Percentiles rank a stretch among this genome's conserved stretches.
Evolutionary conservation across 345 rosid species (phyloP).

Genomic region (Brassica carinata): DNA sequence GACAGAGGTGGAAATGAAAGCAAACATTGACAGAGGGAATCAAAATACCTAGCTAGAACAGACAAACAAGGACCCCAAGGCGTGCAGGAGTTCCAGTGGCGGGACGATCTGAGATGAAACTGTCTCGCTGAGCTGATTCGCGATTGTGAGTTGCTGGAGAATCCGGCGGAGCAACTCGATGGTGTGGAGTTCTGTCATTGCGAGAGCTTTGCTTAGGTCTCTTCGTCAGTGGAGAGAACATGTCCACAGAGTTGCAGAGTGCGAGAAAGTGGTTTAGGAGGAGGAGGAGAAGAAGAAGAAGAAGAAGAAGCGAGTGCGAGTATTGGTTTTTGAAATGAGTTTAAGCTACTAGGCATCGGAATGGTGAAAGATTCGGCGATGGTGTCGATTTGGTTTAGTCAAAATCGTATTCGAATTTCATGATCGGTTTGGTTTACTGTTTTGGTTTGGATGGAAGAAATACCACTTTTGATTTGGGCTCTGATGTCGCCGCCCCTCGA

Average conservation of each 20-base stretch:
- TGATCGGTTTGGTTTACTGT: slow-evolving; percentile 13
- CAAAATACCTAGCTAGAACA: slow-evolving; percentile 74
- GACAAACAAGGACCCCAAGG: slow-evolving; percentile 94
- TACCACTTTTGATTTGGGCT: neutral
- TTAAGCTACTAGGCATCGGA: neutral
- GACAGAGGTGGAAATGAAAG: neutral
- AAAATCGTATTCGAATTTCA: neutral
- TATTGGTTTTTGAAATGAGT: slow-evolving; percentile 4
- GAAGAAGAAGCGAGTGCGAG: slow-evolving; percentile 12
- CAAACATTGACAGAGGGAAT: neutral
- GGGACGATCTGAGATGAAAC: slow-evolving; percentile 62
- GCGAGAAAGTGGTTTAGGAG: slow-evolving; percentile 43
- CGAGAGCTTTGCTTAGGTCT: slow-evolving; percentile 51
- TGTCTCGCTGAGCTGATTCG: slow-evolving; percentile 29
- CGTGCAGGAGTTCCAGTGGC: slow-evolving; percentile 74
- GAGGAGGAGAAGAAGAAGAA: neutral
- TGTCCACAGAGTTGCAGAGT: slow-evolving; percentile 22
- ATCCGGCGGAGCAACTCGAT: slow-evolving; percentile 38
- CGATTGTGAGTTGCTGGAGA: slow-evolving; percentile 56
- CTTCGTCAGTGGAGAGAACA: slow-evolving; percentile 81
- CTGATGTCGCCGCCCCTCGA: neutral
- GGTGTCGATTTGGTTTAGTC: slow-evolving; percentile 7
- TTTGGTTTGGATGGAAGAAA: neutral
- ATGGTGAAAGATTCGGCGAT: neutral
- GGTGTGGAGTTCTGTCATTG: slow-evolving; percentile 43